These are phyloP conservation scores for Discostella pseudostelligera DNA, from an alignment of 108 stramenopile genomes.

Conservation along the genomic window DNA sequence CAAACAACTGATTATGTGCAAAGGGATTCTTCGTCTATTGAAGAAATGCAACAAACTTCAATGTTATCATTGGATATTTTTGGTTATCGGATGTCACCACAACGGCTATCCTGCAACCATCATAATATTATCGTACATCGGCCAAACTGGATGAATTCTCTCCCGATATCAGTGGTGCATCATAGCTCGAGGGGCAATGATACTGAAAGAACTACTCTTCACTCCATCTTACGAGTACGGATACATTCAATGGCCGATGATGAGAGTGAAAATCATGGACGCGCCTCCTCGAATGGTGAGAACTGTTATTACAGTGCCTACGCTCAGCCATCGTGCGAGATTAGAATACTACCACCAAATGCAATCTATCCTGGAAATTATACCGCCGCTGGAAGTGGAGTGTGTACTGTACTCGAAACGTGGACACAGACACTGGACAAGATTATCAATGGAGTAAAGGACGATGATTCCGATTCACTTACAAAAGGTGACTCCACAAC, in stretches of 20 bases:
- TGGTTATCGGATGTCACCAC: constrained; percentile 21
- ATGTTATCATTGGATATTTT: constrained; percentile 32
- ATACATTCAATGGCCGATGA: constrained; percentile 26
- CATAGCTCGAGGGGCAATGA: background rate
- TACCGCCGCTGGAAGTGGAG: constrained; percentile 15
- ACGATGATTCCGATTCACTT: constrained; percentile 14
- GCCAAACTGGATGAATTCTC: constrained; percentile 42
- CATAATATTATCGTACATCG: constrained; percentile 24
- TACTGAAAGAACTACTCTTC: background rate
- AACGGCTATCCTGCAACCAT: background rate
- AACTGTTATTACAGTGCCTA: constrained; percentile 27
- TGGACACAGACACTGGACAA: constrained; percentile 52
- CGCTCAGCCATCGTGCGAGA: constrained; percentile 26
- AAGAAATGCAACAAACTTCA: background rate
- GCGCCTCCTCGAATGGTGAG: background rate
- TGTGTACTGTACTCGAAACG: constrained; percentile 33
- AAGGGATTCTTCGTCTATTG: no score
- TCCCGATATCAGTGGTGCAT: constrained; percentile 27
- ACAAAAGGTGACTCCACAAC: background rate
- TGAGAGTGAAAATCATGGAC: background rate
- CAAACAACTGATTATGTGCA: background rate
- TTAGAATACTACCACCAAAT: constrained; percentile 18
- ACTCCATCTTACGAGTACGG: constrained; percentile 6
- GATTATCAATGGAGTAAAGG: constrained; percentile 22
- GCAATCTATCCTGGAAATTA: constrained; percentile 15